Evolutionary conservation across 768 basidiomycete genomes (phyloP).

Genomic region (Panaeolus papilionaceus): DNA sequence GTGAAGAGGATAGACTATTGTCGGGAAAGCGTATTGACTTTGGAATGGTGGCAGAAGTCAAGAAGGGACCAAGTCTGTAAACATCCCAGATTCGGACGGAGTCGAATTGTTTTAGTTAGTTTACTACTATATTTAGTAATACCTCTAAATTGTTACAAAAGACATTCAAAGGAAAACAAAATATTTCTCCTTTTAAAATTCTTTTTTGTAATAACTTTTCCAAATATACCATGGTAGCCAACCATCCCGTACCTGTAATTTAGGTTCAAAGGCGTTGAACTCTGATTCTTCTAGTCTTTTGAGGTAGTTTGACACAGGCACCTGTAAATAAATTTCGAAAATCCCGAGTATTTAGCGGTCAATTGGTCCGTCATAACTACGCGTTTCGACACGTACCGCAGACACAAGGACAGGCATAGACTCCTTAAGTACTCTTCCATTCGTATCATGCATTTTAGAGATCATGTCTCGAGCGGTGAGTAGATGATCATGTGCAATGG

Average conservation of each 20-base stretch:
- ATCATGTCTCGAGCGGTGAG: slow-evolving; percentile 74
- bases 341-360: slow-evolving; percentile 28
- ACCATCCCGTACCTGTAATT: slow-evolving; percentile 74
- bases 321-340: slow-evolving; percentile 42
- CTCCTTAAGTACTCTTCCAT: slow-evolving; percentile 55
- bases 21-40: slow-evolving; percentile 26
- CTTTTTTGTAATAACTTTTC: slow-evolving; percentile 46
- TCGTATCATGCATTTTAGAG: slow-evolving; percentile 52
- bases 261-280: slow-evolving; percentile 75
- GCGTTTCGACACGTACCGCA: slow-evolving; percentile 58
- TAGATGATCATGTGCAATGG: slow-evolving; percentile 80
- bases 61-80: slow-evolving; percentile 28
- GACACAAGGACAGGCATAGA: slow-evolving; percentile 77
- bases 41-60: slow-evolving; percentile 36
- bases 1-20: slow-evolving; percentile 22
- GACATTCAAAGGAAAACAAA: slow-evolving; percentile 21
- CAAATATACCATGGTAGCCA: slow-evolving; percentile 76
- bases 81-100: slow-evolving; percentile 46
- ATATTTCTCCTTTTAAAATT: slow-evolving; percentile 36
- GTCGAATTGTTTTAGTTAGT: slow-evolving; percentile 54
- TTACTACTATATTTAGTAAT: slow-evolving; percentile 38
- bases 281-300: slow-evolving; percentile 67
- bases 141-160: slow-evolving; percentile 30
- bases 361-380: slow-evolving; percentile 25
- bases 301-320: slow-evolving; percentile 72